Evolutionary conservation across 805 yeast species (phyloP), one percentile per base, ranked within the genome.

Genomic region (Lipomyces chichibuensis): DNA sequence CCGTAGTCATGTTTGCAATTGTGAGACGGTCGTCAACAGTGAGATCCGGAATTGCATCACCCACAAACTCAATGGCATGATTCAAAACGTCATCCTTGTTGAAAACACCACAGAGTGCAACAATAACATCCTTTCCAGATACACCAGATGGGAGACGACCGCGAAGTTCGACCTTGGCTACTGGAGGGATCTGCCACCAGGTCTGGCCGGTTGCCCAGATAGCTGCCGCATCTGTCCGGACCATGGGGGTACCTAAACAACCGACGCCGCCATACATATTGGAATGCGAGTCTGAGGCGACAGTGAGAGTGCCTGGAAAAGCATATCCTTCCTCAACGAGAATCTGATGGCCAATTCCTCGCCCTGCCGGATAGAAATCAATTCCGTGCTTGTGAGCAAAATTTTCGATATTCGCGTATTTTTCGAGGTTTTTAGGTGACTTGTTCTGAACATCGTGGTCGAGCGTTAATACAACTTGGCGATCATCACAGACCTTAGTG

Each of bases 111-210:
- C 99, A 95, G 56, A 95, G 83, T 0, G 98, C 95, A 27, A 96
- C 96, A 77, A 95, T 95, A 60, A 95, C 95, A 80, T 95, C 99
- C 79, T 95, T 95, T 69, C 99, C 99, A 2, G 97, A 87, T 20
- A 91, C 92, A 20, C 97, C 97, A 60, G 84, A 80, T 13, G 96
- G 97, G 66, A 95, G 84, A 72, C 85, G 79, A 55, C 97, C 97
- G 71, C 84, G 82, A 64, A 95, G 84, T 77, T 91, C 96, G 9
- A 95, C 98, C 74, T 88, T 87, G 46, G 98, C 99, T 29, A 95
- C 98, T 0, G 99, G 98, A 2, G 99, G 99, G 64, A 95, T 91
- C 85, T 96, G 99, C 99, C 99, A 95, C 99, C 99, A 95, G 2
- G 99, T 95, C 80, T 92, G 96, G 53, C 98, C 98, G 0, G 99